Base-by-base conservation (phyloP, 345 rosid species). In the Aegle marmelos region DNA sequence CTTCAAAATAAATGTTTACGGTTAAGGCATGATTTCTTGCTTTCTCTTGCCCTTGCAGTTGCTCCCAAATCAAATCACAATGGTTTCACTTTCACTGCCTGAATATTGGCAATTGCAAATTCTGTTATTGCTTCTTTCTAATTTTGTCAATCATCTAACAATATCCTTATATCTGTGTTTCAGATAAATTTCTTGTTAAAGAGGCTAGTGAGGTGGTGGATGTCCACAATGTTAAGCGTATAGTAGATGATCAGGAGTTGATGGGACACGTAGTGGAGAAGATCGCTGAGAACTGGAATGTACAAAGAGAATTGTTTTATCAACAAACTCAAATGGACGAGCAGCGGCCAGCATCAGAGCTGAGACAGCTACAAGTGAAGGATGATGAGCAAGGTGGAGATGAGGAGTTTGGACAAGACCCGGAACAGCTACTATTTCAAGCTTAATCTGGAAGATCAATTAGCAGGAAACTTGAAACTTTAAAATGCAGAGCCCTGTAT, bases 161-260 rank as follows among this genome's bases (percentile, higher is more conserved):
- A 24, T 72, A 3, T 25, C 48, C 36, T 56, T 17, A 1, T 37
- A 7, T 77, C 41, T 77, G 5, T 76, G 30, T 82, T 60, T 36
- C 66, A 56, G 72, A 70, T 62, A 70, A 58, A 45, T 86, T 84
- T 76, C 39, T 64, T 84, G 41, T 61, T 77, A 67, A 63, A 93
- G 97, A 79, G 82, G 92, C 91, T 31, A 75, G 86, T 22, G 57
- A 74, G 66, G 83, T 79, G 78, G 89, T 87, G 58, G 86, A 89
- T 59, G 80, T 89, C 39, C 84, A 85, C 67, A 81, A 88, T 82
- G 83, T 95, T 79, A 82, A 80, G 81, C 94, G 92, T 82, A 87
- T 93, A 83, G 61, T 88, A 17, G 83, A 82, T 37, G 89, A 85
- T 54, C 82, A 82, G 82, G 86, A 84, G 72, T 73, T 73, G 54